Evolutionary conservation across 1,139 yeast species (phyloP), one percentile per base, ranked within the genome.

Genomic region (Debaryomycetaceae sp.): DNA sequence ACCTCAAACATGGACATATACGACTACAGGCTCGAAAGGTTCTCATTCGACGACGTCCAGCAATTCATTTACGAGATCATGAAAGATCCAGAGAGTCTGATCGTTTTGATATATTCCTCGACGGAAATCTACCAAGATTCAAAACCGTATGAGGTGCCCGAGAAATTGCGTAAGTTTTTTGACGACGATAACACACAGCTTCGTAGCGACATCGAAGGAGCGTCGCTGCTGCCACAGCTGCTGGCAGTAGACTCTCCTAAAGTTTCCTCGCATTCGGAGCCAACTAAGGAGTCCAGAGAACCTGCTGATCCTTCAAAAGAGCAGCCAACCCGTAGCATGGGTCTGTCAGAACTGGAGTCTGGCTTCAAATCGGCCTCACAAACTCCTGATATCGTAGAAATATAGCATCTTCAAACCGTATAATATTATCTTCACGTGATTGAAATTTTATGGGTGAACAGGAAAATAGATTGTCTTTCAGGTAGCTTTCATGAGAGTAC

Each of bases 1-100:
- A 31, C 41, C 6, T 24, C 36, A 6, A 24, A 47, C 31, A 50
- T 53, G 37, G 48, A 47, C 11, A 53, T 61, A 6, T 44, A 42
- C 24, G 59, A 56, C 39, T 59, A 50, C 42, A 48, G 50, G 2
- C 44, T 57, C 37, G 63, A 58, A 31, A 47, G 51, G 5, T 54
- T 60, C 53, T 47, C 52, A 23, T 63, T 60, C 46, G 56, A 45
- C n/a, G 52, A 52, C 9, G 58, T 63, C 6, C 54, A 53, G 34
- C 41, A 52, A 6, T 45, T 42, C 23, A 46, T 63, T 6, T 37
- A 45, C 34, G 57, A 60, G 38, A 46, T 49, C 8, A 52, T 60
- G 1, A 48, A 42, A n/a, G 46, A 48, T 36, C 49, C 51, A 13
- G 43, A 46, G 11, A 56, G 51, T 13, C 59, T 53, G 14, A 44